phyloP scores from a whole-genome alignment of 176 grass and related monocot genomes.

The Pontederia crassipes region DNA sequence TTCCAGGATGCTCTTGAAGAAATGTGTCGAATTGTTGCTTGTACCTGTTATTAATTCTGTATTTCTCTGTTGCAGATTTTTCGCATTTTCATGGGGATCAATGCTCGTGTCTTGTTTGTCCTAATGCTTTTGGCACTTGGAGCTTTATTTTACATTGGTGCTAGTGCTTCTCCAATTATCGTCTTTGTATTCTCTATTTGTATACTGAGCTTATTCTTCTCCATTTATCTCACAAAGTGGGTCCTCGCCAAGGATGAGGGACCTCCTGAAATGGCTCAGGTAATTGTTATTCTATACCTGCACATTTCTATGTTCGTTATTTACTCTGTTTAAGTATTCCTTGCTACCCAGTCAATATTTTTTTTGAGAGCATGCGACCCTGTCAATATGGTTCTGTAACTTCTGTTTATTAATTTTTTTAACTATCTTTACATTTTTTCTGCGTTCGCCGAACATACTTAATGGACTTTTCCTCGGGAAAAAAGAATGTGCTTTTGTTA shows the following conservation, averaged over 20 bases:
- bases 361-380: background rate
- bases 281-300: conserved; percentile 22
- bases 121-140: conserved; percentile 52
- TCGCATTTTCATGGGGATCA: conserved; percentile 72
- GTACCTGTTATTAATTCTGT: background rate
- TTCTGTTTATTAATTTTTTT: background rate
- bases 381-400: background rate
- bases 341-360: too few relatives aligned
- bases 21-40: background rate
- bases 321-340: background rate
- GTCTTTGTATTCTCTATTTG: conserved; percentile 95
- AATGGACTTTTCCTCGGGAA: too few relatives aligned
- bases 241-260: conserved; percentile 99
- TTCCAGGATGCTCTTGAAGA: background rate
- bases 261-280: conserved; percentile 95
- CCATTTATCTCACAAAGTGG: conserved; percentile 92
- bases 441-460: too few relatives aligned
- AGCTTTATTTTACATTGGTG: conserved; percentile 81
- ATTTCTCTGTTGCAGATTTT: conserved; percentile 60
- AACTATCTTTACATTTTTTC: too few relatives aligned
- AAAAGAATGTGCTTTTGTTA: too few relatives aligned
- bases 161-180: conserved; percentile 83
- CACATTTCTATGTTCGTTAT: background rate
- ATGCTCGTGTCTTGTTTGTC: conserved; percentile 64
- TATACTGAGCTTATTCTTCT: conserved; percentile 83